Conservation (phyloP, 768 basidiomycete species). For the Rossbeevera mucosa region DNA sequence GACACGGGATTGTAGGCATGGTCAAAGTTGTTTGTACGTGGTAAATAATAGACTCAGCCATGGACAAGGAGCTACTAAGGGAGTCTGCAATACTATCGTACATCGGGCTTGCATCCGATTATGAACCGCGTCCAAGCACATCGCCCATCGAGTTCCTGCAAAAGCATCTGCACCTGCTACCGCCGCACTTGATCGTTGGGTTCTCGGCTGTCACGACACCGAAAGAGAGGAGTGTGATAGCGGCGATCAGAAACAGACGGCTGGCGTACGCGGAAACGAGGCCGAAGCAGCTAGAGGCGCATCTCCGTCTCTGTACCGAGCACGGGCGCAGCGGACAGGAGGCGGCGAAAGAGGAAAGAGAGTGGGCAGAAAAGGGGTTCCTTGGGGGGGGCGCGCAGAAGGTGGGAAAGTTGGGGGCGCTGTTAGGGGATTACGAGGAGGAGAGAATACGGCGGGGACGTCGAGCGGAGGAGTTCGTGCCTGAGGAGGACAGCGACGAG, state of each 20-base stretch:
- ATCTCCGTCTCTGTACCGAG: slow-evolving; percentile 63
- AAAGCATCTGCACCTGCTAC: slow-evolving; percentile 55
- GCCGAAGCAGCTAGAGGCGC: slow-evolving; percentile 58
- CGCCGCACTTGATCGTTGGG: slow-evolving; percentile 52
- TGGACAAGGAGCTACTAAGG: slow-evolving; percentile 2
- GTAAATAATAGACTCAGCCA: slow-evolving; percentile 5
- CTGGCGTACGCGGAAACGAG: slow-evolving; percentile 53
- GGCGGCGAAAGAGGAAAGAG: slow-evolving; percentile 60
- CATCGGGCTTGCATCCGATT: slow-evolving; percentile 55
- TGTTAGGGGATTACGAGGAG: slow-evolving; percentile 72
- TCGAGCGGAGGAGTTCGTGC: slow-evolving; percentile 43
- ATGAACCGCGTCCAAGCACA: slow-evolving; percentile 53
- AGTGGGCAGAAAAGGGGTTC: slow-evolving; percentile 64
- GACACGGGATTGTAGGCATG: slow-evolving; percentile 35
- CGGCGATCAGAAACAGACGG: slow-evolving; percentile 68
- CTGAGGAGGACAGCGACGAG: slow-evolving; percentile 55
- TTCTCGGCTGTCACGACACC: slow-evolving; percentile 48
- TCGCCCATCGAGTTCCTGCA: slow-evolving; percentile 62
- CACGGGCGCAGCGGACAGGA: slow-evolving; percentile 44
- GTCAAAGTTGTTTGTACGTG: slow-evolving; percentile 20
- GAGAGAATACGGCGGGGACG: slow-evolving; percentile 51
- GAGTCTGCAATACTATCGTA: slow-evolving; percentile 37
- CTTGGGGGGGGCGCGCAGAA: slow-evolving; percentile 51
- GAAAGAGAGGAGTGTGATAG: slow-evolving; percentile 59
- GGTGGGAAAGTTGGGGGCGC: slow-evolving; percentile 62